These are phyloP conservation scores for Kandelia obovata DNA, from an alignment of 345 rosid genomes.

Conservation along the genomic window DNA sequence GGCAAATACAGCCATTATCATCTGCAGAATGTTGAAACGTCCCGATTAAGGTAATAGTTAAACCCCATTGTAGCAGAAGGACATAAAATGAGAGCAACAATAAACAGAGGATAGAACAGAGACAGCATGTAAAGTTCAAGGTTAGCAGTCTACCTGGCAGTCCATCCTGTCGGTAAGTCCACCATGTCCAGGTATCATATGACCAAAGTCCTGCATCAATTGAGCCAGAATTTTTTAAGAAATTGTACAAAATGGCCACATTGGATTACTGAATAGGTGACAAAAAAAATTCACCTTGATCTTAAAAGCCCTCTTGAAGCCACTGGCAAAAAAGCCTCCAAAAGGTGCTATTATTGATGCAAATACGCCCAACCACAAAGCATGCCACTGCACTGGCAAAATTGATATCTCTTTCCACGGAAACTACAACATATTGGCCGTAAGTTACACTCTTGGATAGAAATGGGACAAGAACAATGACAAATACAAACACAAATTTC, in stretches of 20 bases:
- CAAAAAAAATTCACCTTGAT: conserved; percentile 51
- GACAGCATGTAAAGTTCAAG: background rate
- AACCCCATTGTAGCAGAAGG: background rate
- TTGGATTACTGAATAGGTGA: too few species aligned
- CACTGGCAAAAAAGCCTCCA: conserved; percentile 96
- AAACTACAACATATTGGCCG: conserved; percentile 42
- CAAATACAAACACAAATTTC: background rate
- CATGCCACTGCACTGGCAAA: conserved; percentile 94
- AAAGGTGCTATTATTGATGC: conserved; percentile 97
- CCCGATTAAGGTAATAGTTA: background rate
- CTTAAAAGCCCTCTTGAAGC: conserved; percentile 91
- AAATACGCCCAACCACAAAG: conserved; percentile 78
- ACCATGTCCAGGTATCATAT: conserved; percentile 98
- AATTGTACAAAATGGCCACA: too few species aligned
- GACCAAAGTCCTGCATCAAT: conserved; percentile 77
- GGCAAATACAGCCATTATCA: conserved; percentile 26
- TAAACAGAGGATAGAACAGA: background rate
- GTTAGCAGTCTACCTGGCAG: conserved; percentile 61
- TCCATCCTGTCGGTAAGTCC: conserved; percentile 98
- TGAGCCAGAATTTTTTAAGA: background rate
- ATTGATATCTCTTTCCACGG: conserved; percentile 78
- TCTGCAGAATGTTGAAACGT: conserved; percentile 10
- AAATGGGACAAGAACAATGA: background rate
- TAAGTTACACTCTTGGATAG: background rate
- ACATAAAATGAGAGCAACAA: background rate